phyloP scores from a whole-genome alignment of 2,329 filamentous ascomycete species.

The Amylocarpus encephaloides region DNA sequence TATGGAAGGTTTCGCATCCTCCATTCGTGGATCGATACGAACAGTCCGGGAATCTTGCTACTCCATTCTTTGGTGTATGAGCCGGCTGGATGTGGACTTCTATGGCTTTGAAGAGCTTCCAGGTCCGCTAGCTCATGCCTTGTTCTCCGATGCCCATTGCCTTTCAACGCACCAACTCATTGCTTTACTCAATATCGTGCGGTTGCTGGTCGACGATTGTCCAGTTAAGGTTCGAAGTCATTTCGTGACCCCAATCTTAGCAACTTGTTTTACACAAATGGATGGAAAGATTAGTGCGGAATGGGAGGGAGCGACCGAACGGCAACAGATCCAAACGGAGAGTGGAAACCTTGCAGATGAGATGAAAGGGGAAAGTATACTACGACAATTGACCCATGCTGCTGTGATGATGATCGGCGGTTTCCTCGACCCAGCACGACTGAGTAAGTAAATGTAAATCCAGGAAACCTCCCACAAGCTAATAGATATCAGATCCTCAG shows the following conservation, averaged over 20 bases:
- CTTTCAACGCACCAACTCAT: conserved; percentile 91
- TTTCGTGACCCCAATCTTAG: conserved; percentile 79
- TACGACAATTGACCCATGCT: conserved; percentile 86
- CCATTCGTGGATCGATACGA: conserved; percentile 80
- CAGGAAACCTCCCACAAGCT: background rate
- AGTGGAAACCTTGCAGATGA: conserved; percentile 83
- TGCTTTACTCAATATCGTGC: conserved; percentile 81
- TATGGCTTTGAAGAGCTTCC: conserved; percentile 86
- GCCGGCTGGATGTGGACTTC: conserved; percentile 77
- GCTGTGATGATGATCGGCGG: conserved; percentile 88
- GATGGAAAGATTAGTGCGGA: conserved; percentile 81
- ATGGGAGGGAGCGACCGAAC: conserved; percentile 70
- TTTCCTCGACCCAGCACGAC: conserved; percentile 70
- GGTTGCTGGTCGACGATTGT: conserved; percentile 87
- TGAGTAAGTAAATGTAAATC: conserved; percentile 43
- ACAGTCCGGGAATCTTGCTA: conserved; percentile 92
- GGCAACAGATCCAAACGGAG: conserved; percentile 55
- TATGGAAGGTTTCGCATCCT: conserved; percentile 88
- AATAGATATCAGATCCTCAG: conserved; percentile 15
- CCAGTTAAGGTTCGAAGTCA: conserved; percentile 68
- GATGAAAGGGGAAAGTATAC: conserved; percentile 96
- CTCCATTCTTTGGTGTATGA: conserved; percentile 90
- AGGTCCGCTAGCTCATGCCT: conserved; percentile 70
- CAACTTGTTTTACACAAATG: conserved; percentile 77
- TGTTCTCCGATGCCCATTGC: conserved; percentile 76